A percentile compares a stretch with the other conserved stretches of the same genome.
phyloP scores from a whole-genome alignment of 2,329 filamentous ascomycete genomes.

The Diplodia mutila region DNA sequence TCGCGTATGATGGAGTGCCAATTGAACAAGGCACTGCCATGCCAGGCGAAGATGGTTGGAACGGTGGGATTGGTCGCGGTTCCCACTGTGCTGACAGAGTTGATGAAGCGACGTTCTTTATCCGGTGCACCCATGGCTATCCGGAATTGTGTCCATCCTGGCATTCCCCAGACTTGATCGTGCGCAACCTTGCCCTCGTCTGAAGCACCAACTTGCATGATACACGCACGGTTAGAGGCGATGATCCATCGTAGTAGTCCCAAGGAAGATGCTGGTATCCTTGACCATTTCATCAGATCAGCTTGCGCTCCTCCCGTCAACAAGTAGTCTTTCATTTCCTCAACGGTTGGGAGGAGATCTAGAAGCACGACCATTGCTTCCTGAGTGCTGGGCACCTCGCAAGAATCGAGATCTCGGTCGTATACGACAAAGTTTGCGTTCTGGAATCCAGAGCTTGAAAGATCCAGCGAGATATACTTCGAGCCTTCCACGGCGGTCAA shows the following conservation, averaged over 20 bases:
- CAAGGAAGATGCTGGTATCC: constrained; percentile 67
- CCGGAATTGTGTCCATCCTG: constrained; percentile 76
- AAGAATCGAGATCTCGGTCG: constrained; percentile 61
- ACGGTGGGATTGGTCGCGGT: constrained; percentile 48
- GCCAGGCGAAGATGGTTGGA: constrained; percentile 83
- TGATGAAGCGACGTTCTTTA: constrained; percentile 76
- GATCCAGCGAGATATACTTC: background rate
- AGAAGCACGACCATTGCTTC: constrained; percentile 58
- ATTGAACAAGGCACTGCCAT: constrained; percentile 75
- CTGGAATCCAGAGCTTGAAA: constrained; percentile 33
- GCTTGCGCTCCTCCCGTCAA: constrained; percentile 44
- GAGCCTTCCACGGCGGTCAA: background rate
- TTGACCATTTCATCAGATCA: constrained; percentile 55
- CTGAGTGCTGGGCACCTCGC: constrained; percentile 52
- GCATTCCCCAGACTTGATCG: constrained; percentile 66
- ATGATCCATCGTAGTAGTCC: constrained; percentile 83
- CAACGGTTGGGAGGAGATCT: constrained; percentile 64
- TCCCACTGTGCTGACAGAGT: constrained; percentile 59
- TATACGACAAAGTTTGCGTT: constrained; percentile 50
- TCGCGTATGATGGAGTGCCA: constrained; percentile 91
- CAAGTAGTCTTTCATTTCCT: constrained; percentile 57
- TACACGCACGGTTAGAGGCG: constrained; percentile 85
- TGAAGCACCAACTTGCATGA: constrained; percentile 69
- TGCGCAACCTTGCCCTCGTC: constrained; percentile 27
- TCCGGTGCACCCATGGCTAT: constrained; percentile 91